A percentile compares a stretch with the other conserved stretches of the same genome.
Conservation (phyloP, 2,329 filamentous ascomycete species). For the Magnaporthiopsis incrustans region DNA sequence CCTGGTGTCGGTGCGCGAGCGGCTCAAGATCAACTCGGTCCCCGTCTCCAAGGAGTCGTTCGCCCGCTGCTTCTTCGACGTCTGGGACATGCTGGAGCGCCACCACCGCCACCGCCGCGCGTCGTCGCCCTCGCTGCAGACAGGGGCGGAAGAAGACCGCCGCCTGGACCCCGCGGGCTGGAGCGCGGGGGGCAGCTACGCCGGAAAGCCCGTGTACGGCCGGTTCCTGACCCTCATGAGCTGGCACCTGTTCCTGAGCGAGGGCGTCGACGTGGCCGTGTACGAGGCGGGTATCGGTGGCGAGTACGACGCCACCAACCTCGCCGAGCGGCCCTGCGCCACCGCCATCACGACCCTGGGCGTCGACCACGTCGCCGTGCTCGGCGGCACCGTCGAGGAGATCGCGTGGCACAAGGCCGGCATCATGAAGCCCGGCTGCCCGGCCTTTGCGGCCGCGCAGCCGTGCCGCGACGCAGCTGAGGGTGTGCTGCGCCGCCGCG, state of each 20-base stretch:
- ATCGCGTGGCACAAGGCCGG: constrained; percentile 71
- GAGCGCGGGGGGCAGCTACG: constrained; percentile 24
- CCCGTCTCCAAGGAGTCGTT: constrained; percentile 53
- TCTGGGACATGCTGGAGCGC: constrained; percentile 49
- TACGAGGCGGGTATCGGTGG: constrained; percentile 63
- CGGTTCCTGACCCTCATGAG: constrained; percentile 58
- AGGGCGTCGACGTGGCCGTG: constrained; percentile 54
- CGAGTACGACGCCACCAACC: constrained; percentile 60
- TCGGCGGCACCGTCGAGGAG: constrained; percentile 55
- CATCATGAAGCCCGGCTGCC: constrained; percentile 54
- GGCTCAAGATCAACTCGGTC: constrained; percentile 52
- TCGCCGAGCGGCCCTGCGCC: constrained; percentile 28
- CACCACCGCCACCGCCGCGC: too few relatives aligned
- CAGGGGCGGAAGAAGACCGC: not conserved
- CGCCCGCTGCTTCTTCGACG: constrained; percentile 58
- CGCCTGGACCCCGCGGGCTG: constrained; percentile 17
- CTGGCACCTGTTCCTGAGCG: constrained; percentile 57
- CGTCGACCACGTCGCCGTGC: constrained; percentile 57
- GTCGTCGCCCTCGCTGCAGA: constrained; percentile 8
- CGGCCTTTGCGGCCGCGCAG: constrained; percentile 45
- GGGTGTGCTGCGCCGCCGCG: constrained; percentile 42
- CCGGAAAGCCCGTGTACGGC: constrained; percentile 46
- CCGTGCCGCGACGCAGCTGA: constrained; percentile 42
- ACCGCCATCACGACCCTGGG: constrained; percentile 44
- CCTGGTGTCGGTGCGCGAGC: constrained; percentile 58